Base-by-base conservation (phyloP, 768 basidiomycete genomes). In the Auricularia sp. region DNA sequence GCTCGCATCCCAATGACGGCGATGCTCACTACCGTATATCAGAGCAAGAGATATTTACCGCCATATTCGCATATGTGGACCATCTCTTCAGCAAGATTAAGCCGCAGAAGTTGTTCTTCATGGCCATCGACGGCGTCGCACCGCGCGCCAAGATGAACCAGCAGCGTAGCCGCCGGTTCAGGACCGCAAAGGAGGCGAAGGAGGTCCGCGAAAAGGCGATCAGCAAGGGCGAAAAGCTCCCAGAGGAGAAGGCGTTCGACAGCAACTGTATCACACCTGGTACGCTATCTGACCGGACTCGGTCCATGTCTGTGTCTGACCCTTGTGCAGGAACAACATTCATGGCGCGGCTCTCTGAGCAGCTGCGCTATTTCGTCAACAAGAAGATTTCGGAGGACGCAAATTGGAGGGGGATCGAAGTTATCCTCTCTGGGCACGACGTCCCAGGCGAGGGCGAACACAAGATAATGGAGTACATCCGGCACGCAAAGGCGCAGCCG, bases 401-500 rank as follows among this genome's bases (percentile, higher is more conserved):
- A 2, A 88, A 94, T 74, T 99, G 97, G 97, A 81, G 92, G 66
- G 83, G 88, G 64, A 85, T 98, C 51, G 82, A 94, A 71, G 94
- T 98, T 24, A 91, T 99, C 45, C 80, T 99, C 44, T 96, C 93
- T 35, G 97, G 97, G 11, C 94, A 98, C 75, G 96, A 99, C 70
- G 95, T 98, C 3, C 97, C 97, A 0, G 97, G 97, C 69, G 97
- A 99, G 76, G 97, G 97, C 66, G 97, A 99, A 74, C 97, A 99
- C 84, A 99, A 99, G 81, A 95, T 99, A 69, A 98, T 98, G 91
- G 97, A 98, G 74, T 99, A 95, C 76, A 98, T 99, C 73, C 89
- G 97, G 45, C 77, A 94, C 67, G 88, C 90, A 63, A 90, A 95
- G 70, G 95, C 97, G 36, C 97, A 98, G 75, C 92, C 90, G 7